phyloP scores from a whole-genome alignment of 2,329 filamentous ascomycete genomes.

The Aaosphaeria pasadenensis region DNA sequence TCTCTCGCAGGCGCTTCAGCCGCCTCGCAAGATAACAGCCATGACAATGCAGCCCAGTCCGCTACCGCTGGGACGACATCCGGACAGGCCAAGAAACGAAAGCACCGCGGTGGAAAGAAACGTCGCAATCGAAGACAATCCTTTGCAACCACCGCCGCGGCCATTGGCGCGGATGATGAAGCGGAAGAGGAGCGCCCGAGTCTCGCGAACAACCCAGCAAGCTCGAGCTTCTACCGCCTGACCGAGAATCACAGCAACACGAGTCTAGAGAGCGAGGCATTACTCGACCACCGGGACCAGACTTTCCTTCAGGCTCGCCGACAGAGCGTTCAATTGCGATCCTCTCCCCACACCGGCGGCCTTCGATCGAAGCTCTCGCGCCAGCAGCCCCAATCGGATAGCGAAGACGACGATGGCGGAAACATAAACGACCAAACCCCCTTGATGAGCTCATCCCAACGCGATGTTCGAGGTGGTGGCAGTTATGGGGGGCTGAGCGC shows the following conservation, averaged over 20 bases:
- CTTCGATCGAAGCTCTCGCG: conserved; percentile 24
- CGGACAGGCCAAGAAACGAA: conserved; percentile 59
- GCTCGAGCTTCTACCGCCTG: conserved; percentile 52
- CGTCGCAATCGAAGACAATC: conserved; percentile 74
- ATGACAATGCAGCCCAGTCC: too few species aligned
- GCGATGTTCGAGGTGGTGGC: conserved; percentile 28
- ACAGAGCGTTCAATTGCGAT: conserved; percentile 40
- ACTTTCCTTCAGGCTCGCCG: conserved; percentile 39
- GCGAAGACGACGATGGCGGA: conserved; percentile 45
- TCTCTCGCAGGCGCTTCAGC: too few species aligned
- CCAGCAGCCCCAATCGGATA: conserved; percentile 38
- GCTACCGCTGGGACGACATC: not conserved
- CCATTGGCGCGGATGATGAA: conserved; percentile 56
- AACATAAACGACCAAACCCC: conserved; percentile 54
- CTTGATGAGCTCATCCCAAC: conserved; percentile 44
- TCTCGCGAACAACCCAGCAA: conserved; percentile 35
- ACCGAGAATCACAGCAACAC: conserved; percentile 68
- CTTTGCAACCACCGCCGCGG: conserved; percentile 58
- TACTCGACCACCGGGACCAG: conserved; percentile 77
- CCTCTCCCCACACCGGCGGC: conserved; percentile 12
- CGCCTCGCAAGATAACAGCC: too few species aligned
- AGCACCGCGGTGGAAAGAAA: conserved; percentile 75
- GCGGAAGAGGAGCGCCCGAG: conserved; percentile 51
- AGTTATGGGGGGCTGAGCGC: conserved; percentile 31
- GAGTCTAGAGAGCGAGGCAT: conserved; percentile 82